These are phyloP conservation scores for Physcomitrellopsis africana DNA, from an alignment of 225 moss, liverwort and hornwort genomes.

Conservation along the genomic window DNA sequence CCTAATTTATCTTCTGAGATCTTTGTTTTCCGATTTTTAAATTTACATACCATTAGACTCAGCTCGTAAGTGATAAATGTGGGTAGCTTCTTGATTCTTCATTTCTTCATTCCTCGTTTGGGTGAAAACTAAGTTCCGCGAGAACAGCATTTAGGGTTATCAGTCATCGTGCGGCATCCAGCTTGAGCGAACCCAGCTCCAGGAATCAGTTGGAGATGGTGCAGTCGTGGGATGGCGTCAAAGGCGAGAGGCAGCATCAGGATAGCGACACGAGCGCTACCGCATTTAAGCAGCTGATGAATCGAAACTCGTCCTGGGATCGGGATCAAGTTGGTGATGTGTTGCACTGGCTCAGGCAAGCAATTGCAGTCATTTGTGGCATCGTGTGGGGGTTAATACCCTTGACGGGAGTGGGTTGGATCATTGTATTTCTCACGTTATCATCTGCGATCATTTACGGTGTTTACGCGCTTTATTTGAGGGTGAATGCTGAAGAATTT, in stretches of 20 bases:
- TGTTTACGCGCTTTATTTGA: constrained; percentile 74
- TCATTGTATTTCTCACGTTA: constrained; percentile 53
- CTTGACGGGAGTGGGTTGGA: constrained; percentile 75
- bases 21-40: no score
- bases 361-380: constrained; percentile 68
- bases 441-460: constrained; percentile 73
- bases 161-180: no score
- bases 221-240: constrained; percentile 26
- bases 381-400: constrained; percentile 78
- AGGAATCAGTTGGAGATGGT: background rate
- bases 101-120: no score
- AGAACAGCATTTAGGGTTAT: constrained; percentile 18
- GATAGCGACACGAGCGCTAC: constrained; percentile 6
- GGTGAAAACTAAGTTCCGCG: no score
- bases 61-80: no score
- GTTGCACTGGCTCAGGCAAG: constrained; percentile 94
- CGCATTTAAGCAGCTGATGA: constrained; percentile 32
- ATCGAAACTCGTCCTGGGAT: constrained; percentile 38
- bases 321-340: constrained; percentile 92
- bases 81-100: no score
- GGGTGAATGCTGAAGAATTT: constrained; percentile 85
- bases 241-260: background rate
- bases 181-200: background rate
- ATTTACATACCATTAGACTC: no score
- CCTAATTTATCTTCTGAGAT: no score